These are phyloP conservation scores for Tetracladium marchalianum DNA, from an alignment of 495 filamentous ascomycete species.

Conservation along the genomic window DNA sequence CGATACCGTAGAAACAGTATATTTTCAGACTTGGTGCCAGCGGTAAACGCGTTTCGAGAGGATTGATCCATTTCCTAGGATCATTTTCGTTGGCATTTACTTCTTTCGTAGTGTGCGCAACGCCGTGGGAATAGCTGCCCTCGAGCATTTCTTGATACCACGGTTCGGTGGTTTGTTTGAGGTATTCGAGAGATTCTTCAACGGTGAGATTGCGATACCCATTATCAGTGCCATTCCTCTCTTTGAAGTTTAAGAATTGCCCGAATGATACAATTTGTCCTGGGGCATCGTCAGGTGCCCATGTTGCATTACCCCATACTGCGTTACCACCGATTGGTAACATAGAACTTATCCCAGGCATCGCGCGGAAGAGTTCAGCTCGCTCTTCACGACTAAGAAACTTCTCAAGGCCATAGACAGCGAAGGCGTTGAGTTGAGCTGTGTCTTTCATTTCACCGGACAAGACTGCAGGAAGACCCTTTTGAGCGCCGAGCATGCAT, in stretches of 20 bases:
- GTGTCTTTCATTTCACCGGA: constrained; percentile 98
- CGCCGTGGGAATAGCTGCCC: constrained; percentile 73
- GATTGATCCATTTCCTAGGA: constrained; percentile 86
- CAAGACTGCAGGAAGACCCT: constrained; percentile 82
- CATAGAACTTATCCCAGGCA: constrained; percentile 96
- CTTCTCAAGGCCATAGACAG: constrained; percentile 93
- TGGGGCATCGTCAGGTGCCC: constrained; percentile 81
- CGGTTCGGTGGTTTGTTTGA: constrained; percentile 63
- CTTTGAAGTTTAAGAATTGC: constrained; percentile 78
- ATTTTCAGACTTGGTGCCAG: constrained; percentile 87
- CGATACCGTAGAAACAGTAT: constrained; percentile 92
- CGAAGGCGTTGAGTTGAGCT: constrained; percentile 93
- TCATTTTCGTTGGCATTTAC: constrained; percentile 81
- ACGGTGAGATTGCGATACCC: constrained; percentile 69
- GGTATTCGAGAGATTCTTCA: constrained; percentile 62
- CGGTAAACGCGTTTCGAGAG: constrained; percentile 81
- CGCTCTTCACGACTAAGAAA: constrained; percentile 85
- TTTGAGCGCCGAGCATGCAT: constrained; percentile 92
- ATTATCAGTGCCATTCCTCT: constrained; percentile 41
- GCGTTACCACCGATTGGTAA: constrained; percentile 90
- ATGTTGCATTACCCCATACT: constrained; percentile 84
- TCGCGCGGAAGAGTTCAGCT: constrained; percentile 88
- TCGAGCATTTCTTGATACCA: constrained; percentile 74
- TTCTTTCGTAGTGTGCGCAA: constrained; percentile 70
- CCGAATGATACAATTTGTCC: constrained; percentile 65